phyloP scores from a whole-genome alignment of 2,329 filamentous ascomycete species.

The Aspergillus aculeatinus region DNA sequence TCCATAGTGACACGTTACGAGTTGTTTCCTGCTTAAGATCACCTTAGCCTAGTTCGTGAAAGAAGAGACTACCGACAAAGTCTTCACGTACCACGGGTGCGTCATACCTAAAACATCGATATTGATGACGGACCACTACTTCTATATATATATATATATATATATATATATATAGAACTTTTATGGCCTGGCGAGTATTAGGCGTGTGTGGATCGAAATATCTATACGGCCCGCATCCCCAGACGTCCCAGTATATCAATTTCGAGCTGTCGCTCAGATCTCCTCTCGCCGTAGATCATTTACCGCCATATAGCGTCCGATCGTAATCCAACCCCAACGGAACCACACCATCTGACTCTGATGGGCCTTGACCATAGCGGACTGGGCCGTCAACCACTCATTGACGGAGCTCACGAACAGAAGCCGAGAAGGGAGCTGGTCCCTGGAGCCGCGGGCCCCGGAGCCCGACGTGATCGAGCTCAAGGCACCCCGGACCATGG shows the following conservation, averaged over 20 bases:
- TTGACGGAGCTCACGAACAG: constrained; percentile 69
- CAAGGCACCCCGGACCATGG: constrained; percentile 59
- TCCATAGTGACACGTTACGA: constrained; percentile 4
- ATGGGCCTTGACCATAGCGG: constrained; percentile 87
- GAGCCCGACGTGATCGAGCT: constrained; percentile 26
- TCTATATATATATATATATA: too few species aligned
- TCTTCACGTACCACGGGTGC: background rate
- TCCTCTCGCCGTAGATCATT: constrained; percentile 75
- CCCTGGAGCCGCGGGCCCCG: constrained; percentile 33
- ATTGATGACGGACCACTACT: too few species aligned
- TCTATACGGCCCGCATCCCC: background rate
- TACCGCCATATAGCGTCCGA: constrained; percentile 92
- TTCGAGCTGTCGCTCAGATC: constrained; percentile 24
- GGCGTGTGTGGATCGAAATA: background rate
- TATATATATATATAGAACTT: too few species aligned
- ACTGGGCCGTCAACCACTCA: constrained; percentile 67
- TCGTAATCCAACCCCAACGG: constrained; percentile 86
- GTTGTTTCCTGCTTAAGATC: background rate
- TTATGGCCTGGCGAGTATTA: too few species aligned
- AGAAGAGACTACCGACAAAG: background rate
- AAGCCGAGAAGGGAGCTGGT: constrained; percentile 59
- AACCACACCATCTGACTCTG: constrained; percentile 99
- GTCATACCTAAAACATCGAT: background rate
- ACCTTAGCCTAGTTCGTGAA: background rate
- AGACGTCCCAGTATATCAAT: background rate